Percentiles rank a stretch among this genome's conserved stretches.
phyloP scores from a whole-genome alignment of 2,329 filamentous ascomycete species.

The Chaetomium strumarium region DNA sequence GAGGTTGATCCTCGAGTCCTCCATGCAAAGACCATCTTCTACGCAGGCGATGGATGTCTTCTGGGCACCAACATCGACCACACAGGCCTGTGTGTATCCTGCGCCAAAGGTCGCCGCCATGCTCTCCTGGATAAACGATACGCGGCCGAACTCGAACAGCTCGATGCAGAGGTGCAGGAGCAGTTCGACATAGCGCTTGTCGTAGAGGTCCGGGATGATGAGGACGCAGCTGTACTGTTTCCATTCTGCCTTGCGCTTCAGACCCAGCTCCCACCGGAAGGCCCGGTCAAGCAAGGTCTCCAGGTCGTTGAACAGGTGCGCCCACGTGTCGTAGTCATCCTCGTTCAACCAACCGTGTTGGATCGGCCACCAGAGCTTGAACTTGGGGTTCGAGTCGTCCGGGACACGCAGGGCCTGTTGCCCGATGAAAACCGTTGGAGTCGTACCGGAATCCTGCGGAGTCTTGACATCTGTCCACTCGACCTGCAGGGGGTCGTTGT shows the following conservation, averaged over 20 bases:
- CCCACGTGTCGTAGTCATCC: conserved; percentile 73
- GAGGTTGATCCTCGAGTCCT: conserved; percentile 90
- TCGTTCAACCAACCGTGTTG: conserved; percentile 85
- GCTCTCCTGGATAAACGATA: conserved; percentile 95
- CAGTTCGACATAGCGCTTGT: conserved; percentile 84
- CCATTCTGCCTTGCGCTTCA: conserved; percentile 75
- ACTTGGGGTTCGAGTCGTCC: conserved; percentile 81
- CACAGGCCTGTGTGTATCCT: conserved; percentile 87
- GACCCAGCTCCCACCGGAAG: conserved; percentile 74
- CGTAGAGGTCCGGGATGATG: conserved; percentile 93
- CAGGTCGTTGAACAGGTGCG: conserved; percentile 79
- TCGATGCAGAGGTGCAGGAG: conserved; percentile 79
- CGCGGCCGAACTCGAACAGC: conserved; percentile 81
- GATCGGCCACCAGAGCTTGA: conserved; percentile 90
- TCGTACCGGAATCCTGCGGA: conserved; percentile 58
- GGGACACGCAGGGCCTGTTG: conserved; percentile 78
- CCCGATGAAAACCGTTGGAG: conserved; percentile 67
- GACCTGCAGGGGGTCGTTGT: conserved; percentile 89
- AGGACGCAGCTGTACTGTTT: conserved; percentile 93
- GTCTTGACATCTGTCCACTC: conserved; percentile 85
- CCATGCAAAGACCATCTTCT: conserved; percentile 89
- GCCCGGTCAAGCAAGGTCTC: conserved; percentile 81
- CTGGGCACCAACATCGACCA: conserved; percentile 93
- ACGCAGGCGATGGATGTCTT: conserved; percentile 97
- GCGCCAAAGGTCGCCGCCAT: conserved; percentile 92